Conservation (phyloP, 163 green algal species). For the Coccomyxa subellipsoidea region DNA sequence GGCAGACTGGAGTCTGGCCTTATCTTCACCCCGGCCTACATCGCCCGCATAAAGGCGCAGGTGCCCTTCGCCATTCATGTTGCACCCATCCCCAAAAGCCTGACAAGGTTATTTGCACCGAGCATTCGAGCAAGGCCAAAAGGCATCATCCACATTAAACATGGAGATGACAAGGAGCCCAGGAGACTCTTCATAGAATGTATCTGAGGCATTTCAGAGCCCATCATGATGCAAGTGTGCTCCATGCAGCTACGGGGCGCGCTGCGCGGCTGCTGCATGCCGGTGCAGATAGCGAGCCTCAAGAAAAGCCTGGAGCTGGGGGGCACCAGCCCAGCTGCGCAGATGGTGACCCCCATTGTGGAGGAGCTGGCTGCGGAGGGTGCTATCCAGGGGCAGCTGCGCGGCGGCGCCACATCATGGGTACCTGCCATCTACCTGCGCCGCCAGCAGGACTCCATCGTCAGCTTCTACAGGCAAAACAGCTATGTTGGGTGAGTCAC, state of each 20-base stretch:
- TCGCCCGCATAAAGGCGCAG: constrained; percentile 68
- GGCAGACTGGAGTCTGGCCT: constrained; percentile 70
- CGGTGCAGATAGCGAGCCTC: constrained; percentile 49
- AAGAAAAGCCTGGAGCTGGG: constrained; percentile 43
- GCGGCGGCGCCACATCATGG: constrained; percentile 58
- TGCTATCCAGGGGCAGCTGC: constrained; percentile 52
- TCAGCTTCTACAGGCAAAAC: constrained; percentile 80
- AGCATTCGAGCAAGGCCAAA: too few species aligned
- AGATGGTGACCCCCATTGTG: constrained; percentile 31
- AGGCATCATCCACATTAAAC: too few species aligned
- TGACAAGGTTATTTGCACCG: too few species aligned
- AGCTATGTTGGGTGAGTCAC: constrained; percentile 68
- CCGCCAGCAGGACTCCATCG: constrained; percentile 63
- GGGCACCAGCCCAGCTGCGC: constrained; percentile 2
- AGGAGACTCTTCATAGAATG: too few species aligned
- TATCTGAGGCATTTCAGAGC: too few species aligned
- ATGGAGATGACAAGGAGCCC: too few species aligned
- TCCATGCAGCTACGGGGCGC: constrained; percentile 68
- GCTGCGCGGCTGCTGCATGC: constrained; percentile 55
- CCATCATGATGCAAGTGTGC: too few species aligned
- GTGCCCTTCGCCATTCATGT: too few species aligned
- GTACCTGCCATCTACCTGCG: constrained; percentile 58
- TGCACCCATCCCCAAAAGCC: too few species aligned
- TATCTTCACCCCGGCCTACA: constrained; percentile 80
- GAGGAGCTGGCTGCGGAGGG: constrained; percentile 60